A percentile compares a stretch with the other conserved stretches of the same genome.
phyloP scores from a whole-genome alignment of 2,329 filamentous ascomycete genomes.

The Cladosporium austrohemisphaericum region DNA sequence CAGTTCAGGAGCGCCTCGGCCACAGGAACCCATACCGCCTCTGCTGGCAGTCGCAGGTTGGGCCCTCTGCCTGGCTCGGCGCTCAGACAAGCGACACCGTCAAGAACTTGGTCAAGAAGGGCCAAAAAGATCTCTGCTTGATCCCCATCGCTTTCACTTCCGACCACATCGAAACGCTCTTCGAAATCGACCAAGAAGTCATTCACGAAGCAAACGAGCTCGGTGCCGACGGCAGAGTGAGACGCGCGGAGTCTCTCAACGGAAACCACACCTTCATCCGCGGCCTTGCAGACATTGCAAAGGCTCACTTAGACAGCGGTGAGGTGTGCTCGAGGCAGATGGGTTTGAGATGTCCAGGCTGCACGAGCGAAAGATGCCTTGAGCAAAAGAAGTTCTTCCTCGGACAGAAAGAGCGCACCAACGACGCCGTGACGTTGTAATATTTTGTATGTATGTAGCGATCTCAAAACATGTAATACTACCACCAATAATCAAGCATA shows the following conservation, averaged over 20 bases:
- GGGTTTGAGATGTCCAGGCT: constrained; percentile 86
- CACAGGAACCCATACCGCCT: constrained; percentile 89
- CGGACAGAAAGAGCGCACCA: constrained; percentile 23
- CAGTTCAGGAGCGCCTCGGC: constrained; percentile 87
- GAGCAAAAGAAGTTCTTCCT: constrained; percentile 69
- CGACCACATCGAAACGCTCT: constrained; percentile 98
- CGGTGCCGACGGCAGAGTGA: constrained; percentile 64
- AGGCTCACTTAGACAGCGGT: constrained; percentile 69
- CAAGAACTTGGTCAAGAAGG: constrained; percentile 81
- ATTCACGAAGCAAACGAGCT: constrained; percentile 78
- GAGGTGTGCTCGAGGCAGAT: constrained; percentile 76
- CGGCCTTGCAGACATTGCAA: constrained; percentile 82
- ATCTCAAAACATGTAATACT: not conserved
- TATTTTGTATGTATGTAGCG: constrained; percentile 1
- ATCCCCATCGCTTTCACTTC: constrained; percentile 97
- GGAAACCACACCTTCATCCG: constrained; percentile 86
- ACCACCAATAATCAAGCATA: not conserved
- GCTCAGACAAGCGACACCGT: constrained; percentile 89
- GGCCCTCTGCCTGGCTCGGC: constrained; percentile 90
- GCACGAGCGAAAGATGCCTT: constrained; percentile 80
- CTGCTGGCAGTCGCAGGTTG: constrained; percentile 97
- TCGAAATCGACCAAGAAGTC: constrained; percentile 89
- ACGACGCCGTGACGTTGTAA: constrained; percentile 13
- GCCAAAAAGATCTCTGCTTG: constrained; percentile 83
- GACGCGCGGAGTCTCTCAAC: constrained; percentile 88